phyloP scores from a whole-genome alignment of 768 basidiomycete species.

The Hericium erinaceus region DNA sequence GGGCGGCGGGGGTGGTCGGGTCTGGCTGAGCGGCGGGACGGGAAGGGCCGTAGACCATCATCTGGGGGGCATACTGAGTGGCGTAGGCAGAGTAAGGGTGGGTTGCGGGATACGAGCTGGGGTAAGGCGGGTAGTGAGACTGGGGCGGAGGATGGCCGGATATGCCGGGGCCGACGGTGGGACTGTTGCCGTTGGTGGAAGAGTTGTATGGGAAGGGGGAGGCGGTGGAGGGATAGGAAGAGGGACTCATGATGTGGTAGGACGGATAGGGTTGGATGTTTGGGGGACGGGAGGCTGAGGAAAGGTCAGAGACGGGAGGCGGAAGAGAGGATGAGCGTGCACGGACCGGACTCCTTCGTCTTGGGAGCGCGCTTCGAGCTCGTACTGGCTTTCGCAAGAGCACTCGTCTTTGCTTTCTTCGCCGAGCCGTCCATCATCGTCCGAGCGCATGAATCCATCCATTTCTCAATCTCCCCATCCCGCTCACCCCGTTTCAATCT shows the following conservation, averaged over 20 bases:
- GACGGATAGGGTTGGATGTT: slow-evolving; percentile 46
- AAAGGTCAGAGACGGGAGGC: neutral
- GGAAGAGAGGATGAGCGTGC: neutral
- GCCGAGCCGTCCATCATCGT: no score
- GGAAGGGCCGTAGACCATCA: slow-evolving; percentile 56
- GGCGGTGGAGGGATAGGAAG: slow-evolving; percentile 37
- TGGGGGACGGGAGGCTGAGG: slow-evolving; percentile 24
- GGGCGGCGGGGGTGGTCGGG: slow-evolving; percentile 25
- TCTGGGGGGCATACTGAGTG: slow-evolving; percentile 29
- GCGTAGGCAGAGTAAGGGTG: slow-evolving; percentile 50
- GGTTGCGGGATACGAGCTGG: slow-evolving; percentile 20
- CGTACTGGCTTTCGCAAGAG: no score
- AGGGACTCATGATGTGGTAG: slow-evolving; percentile 60
- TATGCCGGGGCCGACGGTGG: slow-evolving; percentile 27
- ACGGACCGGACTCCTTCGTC: no score
- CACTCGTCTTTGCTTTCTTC: no score
- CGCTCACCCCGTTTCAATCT: no score
- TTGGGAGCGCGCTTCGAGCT: no score
- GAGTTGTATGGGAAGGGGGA: slow-evolving; percentile 27
- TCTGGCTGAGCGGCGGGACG: slow-evolving; percentile 28
- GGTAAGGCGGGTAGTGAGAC: slow-evolving; percentile 37
- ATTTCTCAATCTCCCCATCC: no score
- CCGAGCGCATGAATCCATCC: no score
- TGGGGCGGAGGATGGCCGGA: slow-evolving; percentile 41
- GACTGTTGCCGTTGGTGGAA: slow-evolving; percentile 29